phyloP scores from a whole-genome alignment of 2,329 filamentous ascomycete species.

The Fusarium compactum region DNA sequence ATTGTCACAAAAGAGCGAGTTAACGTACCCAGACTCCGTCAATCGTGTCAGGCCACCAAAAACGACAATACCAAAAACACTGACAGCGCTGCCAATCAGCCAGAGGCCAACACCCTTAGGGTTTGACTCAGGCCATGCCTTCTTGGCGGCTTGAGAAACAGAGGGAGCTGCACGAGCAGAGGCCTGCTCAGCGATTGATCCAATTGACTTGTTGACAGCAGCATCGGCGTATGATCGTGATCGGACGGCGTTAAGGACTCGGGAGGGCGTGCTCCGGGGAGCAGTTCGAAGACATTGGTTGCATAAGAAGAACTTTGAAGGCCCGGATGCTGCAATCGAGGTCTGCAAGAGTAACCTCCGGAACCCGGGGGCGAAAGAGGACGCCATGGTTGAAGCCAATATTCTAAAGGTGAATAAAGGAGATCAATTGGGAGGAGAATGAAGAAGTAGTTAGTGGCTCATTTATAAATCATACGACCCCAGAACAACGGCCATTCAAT shows the following conservation, averaged over 20 bases:
- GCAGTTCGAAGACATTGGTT: slow-evolving; percentile 61
- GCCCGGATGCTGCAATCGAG: slow-evolving; percentile 46
- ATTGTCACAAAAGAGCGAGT: not conserved
- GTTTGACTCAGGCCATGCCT: slow-evolving; percentile 70
- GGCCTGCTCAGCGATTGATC: slow-evolving; percentile 45
- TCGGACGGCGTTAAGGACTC: slow-evolving; percentile 56
- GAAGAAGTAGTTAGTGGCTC: slow-evolving; percentile 17
- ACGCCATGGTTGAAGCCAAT: slow-evolving; percentile 54
- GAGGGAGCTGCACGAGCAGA: slow-evolving; percentile 42
- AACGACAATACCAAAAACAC: slow-evolving; percentile 96
- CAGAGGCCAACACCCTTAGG: slow-evolving; percentile 88
- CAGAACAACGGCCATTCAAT: slow-evolving; percentile 8
- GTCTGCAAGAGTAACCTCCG: slow-evolving; percentile 56
- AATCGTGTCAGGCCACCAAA: slow-evolving; percentile 93
- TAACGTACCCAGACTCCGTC: slow-evolving; percentile 89
- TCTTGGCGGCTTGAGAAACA: slow-evolving; percentile 49
- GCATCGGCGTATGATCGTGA: slow-evolving; percentile 55
- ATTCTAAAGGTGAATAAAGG: slow-evolving; percentile 13
- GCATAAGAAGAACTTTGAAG: slow-evolving; percentile 59
- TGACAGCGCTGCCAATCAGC: slow-evolving; percentile 89
- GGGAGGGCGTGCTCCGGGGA: slow-evolving; percentile 52
- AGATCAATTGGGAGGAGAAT: slow-evolving; percentile 10
- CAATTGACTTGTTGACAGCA: slow-evolving; percentile 47
- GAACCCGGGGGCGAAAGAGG: slow-evolving; percentile 57
- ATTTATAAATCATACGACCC: slow-evolving; percentile 40